Evolutionary conservation across 371 early-diverging fungal species (phyloP), one percentile per base, ranked within the genome.

Genomic region (Circinella umbellata): DNA sequence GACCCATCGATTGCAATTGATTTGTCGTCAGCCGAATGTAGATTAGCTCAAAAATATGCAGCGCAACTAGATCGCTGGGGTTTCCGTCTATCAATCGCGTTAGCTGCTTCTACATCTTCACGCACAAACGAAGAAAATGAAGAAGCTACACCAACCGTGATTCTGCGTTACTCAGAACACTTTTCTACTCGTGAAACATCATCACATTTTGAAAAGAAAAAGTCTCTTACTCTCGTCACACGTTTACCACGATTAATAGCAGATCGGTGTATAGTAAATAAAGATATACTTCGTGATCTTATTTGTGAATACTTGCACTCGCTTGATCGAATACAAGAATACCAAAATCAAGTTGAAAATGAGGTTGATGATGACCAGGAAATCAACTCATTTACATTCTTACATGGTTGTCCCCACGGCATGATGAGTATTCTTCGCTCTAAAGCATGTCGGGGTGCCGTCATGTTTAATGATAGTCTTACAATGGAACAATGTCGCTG

Each of bases 401-500:
- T 74, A 20, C 76, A 75, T 18, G 75, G 76, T 38, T 91, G 91
- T 70, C 93, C 94, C 1, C 82, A 79, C 35, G 89, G 86, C 9
- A 87, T 94, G 14, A 55, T 91, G 69, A 86, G 90, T 18, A 84
- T 92, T 36, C 66, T 93, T 34, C 89, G 92, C 67, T 92, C 92
- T 3, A 91, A 88, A 72, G 93, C 94, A 7, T 94, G 94, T 72
- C 76, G 92, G 64, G 79, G 91, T 47, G 93, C 95, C 3, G 90
- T 94, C 42, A 93, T 89, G 92, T 93, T 93, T 72, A 93, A 93
- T 59, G 91, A 92, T 48, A 67, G 64, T 20, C 76, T 94, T 3
- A 73, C 79, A 0, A 11, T 68, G 9, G 73, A 76, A 0, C 75
- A 89, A 66, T 93, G 93, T 70, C 66, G 74, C 59, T 63, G 69